A percentile compares a stretch with the other conserved stretches of the same genome.
Conservation (phyloP, 176 grass and related monocot genomes). For the Microstegium vimineum region DNA sequence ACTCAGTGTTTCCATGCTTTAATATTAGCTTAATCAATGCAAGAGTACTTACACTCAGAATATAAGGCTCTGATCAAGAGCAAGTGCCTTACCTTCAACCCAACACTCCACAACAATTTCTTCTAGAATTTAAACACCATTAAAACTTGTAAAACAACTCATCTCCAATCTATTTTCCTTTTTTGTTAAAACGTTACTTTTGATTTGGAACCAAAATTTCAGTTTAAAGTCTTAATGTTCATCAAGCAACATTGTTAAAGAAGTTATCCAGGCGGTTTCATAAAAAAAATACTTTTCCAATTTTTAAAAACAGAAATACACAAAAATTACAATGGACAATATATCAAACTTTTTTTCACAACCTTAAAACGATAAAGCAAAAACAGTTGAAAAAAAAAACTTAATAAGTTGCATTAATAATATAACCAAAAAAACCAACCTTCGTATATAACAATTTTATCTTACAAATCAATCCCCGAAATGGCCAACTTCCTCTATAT, state of each 20-base stretch:
- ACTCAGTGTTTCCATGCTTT: no score
- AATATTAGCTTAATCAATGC: no score
- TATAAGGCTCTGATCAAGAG: no score
- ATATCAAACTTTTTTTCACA: no score
- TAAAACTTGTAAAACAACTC: no score
- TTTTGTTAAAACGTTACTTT: no score
- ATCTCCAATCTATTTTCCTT: no score
- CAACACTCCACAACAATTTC: no score
- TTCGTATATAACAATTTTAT: no score
- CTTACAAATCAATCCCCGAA: conserved; percentile 97
- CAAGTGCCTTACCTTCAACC: no score
- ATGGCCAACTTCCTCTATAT: conserved; percentile 89
- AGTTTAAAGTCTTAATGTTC: neutral
- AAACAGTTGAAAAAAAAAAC: neutral
- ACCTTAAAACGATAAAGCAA: neutral
- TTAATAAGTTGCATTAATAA: conserved; percentile 5
- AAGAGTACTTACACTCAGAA: no score
- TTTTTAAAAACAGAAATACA: neutral
- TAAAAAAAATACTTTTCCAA: neutral
- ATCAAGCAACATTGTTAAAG: neutral
- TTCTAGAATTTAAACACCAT: no score
- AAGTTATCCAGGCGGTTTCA: neutral
- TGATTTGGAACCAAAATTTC: neutral
- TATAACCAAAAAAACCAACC: conserved; percentile 41
- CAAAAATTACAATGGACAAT: conserved; percentile 4